Evolutionary conservation across 371 early-diverging fungal species (phyloP).

Genomic region (Mortierella sp.): DNA sequence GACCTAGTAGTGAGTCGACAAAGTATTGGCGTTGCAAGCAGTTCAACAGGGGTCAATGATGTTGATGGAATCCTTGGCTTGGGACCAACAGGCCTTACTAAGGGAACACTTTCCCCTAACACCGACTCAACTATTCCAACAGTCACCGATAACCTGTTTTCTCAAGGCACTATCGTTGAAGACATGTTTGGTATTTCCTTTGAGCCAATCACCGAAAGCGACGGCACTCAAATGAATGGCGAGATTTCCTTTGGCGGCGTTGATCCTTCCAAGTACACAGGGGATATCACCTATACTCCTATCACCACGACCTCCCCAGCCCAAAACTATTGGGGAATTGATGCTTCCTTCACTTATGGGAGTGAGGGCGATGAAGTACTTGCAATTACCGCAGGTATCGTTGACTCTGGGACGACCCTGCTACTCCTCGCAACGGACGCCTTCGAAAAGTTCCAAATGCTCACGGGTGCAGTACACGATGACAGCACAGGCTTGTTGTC

Average conservation of each 20-base stretch:
- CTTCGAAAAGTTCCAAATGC: not conserved
- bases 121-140: not conserved
- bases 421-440: slow-evolving; percentile 36
- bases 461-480: not conserved
- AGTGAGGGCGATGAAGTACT: not conserved
- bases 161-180: not conserved
- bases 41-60: not conserved
- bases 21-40: slow-evolving; percentile 3
- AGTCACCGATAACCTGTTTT: slow-evolving; percentile 2
- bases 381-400: slow-evolving; percentile 28
- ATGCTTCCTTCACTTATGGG: slow-evolving; percentile 16
- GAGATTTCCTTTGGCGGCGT: not conserved
- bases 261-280: slow-evolving; percentile 16
- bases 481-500: not conserved
- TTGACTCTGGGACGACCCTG: slow-evolving; percentile 55
- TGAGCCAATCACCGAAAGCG: not conserved
- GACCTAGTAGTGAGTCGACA: not conserved
- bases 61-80: slow-evolving; percentile 4
- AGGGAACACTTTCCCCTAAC: not conserved
- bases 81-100: slow-evolving; percentile 1
- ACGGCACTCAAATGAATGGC: slow-evolving; percentile 2
- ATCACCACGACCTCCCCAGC: slow-evolving; percentile 20
- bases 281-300: slow-evolving; percentile 22
- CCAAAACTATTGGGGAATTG: slow-evolving; percentile 20
- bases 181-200: not conserved